These are phyloP conservation scores for Lentinus tigrinus DNA, from an alignment of 768 basidiomycete species.

Conservation along the genomic window DNA sequence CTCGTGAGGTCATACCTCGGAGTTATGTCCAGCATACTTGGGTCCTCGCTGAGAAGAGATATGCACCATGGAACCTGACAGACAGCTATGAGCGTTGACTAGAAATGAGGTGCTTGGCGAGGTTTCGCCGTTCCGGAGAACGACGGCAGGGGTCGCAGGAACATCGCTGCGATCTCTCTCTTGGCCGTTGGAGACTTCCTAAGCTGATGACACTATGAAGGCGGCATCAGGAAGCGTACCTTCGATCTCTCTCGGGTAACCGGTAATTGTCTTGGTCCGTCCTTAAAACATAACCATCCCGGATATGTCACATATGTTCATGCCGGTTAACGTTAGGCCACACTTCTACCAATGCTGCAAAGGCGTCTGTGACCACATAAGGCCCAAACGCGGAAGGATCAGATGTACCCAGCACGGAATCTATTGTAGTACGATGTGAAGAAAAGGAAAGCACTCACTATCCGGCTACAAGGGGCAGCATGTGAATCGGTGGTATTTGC, in stretches of 20 bases:
- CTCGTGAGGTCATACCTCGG: constrained; percentile 10
- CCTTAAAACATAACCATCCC: too few relatives aligned
- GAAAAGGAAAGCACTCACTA: background rate
- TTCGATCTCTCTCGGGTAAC: background rate
- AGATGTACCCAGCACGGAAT: background rate
- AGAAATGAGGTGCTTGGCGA: background rate
- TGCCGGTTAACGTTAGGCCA: background rate
- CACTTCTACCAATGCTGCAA: background rate
- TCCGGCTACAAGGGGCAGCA: too few relatives aligned
- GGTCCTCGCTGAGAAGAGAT: background rate
- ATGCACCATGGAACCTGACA: background rate
- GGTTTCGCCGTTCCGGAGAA: constrained; percentile 16
- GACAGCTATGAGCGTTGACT: background rate
- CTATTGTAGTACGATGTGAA: background rate
- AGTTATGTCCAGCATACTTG: background rate
- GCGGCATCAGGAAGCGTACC: background rate
- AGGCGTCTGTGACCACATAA: background rate
- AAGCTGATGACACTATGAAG: background rate
- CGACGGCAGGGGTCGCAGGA: background rate
- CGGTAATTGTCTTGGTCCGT: background rate
- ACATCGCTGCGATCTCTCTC: background rate
- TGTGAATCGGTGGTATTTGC: too few relatives aligned
- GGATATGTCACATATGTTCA: background rate
- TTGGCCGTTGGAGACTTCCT: background rate
- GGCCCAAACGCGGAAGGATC: background rate